Evolutionary conservation across 2,329 filamentous ascomycete species (phyloP).

Genomic region (Cladosporium austrohemisphaericum): DNA sequence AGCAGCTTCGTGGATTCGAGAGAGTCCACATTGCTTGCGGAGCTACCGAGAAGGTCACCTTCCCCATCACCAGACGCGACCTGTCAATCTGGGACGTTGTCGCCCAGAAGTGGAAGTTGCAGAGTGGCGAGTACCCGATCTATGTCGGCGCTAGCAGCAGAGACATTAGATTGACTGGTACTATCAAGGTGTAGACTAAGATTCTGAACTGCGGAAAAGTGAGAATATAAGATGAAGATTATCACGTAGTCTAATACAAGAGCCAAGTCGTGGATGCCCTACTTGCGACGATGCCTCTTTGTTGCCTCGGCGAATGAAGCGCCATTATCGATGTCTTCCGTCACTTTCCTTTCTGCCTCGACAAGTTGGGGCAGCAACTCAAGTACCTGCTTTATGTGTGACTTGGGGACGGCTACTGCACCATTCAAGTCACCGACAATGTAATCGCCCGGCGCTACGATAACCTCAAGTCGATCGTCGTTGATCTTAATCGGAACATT

Average conservation of each 20-base stretch:
- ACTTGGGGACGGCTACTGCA: no score
- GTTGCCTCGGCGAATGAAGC: no score
- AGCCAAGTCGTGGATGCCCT: no score
- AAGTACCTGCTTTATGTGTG: no score
- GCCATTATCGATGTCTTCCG: no score
- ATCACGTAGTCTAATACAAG: no score
- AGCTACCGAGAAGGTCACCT: constrained; percentile 27
- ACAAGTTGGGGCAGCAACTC: no score
- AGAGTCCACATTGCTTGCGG: constrained; percentile 33
- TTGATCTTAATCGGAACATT: not conserved
- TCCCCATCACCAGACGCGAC: constrained; percentile 40
- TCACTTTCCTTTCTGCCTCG: no score
- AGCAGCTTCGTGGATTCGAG: constrained; percentile 39
- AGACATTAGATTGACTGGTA: constrained; percentile 10
- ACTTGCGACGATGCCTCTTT: no score
- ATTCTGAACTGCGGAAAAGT: no score
- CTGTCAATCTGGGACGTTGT: constrained; percentile 42
- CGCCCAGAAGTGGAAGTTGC: constrained; percentile 39
- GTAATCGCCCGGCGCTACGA: not conserved
- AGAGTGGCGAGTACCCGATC: constrained; percentile 11
- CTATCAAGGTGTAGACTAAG: not conserved
- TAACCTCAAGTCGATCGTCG: not conserved
- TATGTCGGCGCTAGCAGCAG: constrained; percentile 10
- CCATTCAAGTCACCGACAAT: no score
- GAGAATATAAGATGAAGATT: no score